Percentiles rank a stretch among this genome's conserved stretches.
Conservation (phyloP, 768 basidiomycete genomes). For the Peribolospora baueri region DNA sequence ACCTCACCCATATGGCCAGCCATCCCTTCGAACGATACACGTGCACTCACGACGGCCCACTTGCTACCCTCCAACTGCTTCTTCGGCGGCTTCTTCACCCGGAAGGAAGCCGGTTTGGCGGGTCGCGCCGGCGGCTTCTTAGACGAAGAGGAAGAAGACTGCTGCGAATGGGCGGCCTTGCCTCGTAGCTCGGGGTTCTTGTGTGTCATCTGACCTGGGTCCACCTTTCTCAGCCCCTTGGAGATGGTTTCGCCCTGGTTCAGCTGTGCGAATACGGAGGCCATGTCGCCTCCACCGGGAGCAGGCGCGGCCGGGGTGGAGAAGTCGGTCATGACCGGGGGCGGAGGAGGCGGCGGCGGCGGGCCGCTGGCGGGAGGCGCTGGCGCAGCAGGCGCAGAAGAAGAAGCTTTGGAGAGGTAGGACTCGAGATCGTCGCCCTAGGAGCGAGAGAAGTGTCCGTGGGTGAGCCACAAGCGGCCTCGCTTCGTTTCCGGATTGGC, state of each 20-base stretch:
- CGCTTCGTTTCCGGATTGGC: not conserved
- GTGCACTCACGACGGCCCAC: constrained; percentile 51
- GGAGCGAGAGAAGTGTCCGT: constrained; percentile 11
- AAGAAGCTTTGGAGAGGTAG: constrained; percentile 6
- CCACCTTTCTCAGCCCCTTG: constrained; percentile 72
- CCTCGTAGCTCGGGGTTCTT: constrained; percentile 70
- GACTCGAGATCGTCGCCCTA: constrained; percentile 15
- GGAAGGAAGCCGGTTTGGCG: constrained; percentile 54
- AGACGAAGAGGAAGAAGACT: not conserved
- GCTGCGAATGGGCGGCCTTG: too few species aligned
- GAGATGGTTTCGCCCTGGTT: constrained; percentile 79
- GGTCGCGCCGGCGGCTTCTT: constrained; percentile 51
- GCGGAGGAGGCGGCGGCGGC: constrained; percentile 23
- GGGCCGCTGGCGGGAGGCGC: constrained; percentile 21
- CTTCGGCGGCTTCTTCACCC: constrained; percentile 77
- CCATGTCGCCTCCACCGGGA: constrained; percentile 28
- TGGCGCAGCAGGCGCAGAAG: constrained; percentile 20
- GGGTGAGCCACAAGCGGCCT: not conserved
- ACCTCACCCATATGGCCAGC: not conserved
- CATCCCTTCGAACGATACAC: constrained; percentile 14
- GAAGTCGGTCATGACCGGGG: constrained; percentile 15
- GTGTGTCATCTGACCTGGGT: constrained; percentile 92
- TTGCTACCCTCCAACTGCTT: constrained; percentile 74
- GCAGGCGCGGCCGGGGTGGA: constrained; percentile 16
- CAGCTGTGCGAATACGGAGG: constrained; percentile 65